Percentiles rank a stretch among this genome's conserved stretches.
Conservation (phyloP, 208 protist species). For the Porcisia hertigi region DNA sequence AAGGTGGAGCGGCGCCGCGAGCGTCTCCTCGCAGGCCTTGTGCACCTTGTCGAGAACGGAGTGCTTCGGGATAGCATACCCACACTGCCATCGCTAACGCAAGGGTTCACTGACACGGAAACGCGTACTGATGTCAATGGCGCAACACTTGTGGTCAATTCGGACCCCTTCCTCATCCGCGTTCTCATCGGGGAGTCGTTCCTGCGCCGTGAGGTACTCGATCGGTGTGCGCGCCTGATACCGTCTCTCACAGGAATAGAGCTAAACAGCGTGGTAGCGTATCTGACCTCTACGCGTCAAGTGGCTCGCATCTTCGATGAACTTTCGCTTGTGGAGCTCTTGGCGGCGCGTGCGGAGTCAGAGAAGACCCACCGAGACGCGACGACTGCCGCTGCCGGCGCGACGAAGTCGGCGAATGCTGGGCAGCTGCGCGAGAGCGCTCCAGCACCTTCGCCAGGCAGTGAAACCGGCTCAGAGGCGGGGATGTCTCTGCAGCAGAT, state of each 20-base stretch:
- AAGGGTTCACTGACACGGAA: neutral
- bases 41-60: constrained; percentile 47
- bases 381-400: neutral
- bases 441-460: neutral
- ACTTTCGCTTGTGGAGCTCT: constrained; percentile 41
- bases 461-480: neutral
- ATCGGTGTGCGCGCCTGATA: constrained; percentile 68
- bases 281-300: constrained; percentile 52
- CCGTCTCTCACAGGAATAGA: constrained; percentile 37
- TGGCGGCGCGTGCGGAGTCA: constrained; percentile 10
- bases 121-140: neutral
- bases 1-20: constrained; percentile 60
- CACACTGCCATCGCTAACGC: neutral
- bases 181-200: constrained; percentile 52
- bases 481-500: neutral
- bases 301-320: constrained; percentile 62
- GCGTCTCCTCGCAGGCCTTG: constrained; percentile 60
- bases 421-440: neutral
- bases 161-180: constrained; percentile 45
- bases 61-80: constrained; percentile 54
- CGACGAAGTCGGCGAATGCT: neutral
- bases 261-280: constrained; percentile 49
- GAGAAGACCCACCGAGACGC: neutral
- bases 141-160: constrained; percentile 18
- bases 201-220: constrained; percentile 56